Conservation (phyloP, 176 grass and related monocot species). For the Triticum monococcum region DNA sequence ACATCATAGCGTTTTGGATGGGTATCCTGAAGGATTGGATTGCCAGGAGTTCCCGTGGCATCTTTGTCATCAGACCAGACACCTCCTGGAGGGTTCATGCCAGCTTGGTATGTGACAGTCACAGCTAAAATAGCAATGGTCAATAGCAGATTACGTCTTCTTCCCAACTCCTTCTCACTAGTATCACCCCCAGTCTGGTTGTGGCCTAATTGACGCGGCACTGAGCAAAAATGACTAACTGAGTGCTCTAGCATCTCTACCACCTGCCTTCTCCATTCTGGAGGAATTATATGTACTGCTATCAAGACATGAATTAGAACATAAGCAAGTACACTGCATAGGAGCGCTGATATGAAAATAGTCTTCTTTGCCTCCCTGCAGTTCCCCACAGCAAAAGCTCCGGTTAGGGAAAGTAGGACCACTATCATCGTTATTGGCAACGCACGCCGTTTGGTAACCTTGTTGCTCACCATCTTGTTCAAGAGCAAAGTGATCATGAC, state of each 20-base stretch:
- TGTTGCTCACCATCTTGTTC: slow-evolving; percentile 15
- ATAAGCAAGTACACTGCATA: slow-evolving; percentile 22
- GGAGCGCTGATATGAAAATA: not conserved
- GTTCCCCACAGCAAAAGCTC: slow-evolving; percentile 29
- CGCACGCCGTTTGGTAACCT: slow-evolving; percentile 21
- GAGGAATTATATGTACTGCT: slow-evolving; percentile 30
- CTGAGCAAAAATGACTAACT: not conserved
- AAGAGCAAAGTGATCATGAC: slow-evolving; percentile 41
- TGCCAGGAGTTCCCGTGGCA: not conserved
- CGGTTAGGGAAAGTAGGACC: slow-evolving; percentile 39
- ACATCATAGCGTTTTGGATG: slow-evolving; percentile 20
- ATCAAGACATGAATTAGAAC: slow-evolving; percentile 34
- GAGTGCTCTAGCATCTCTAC: not conserved
- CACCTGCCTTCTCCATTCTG: not conserved
- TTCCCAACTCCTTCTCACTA: slow-evolving; percentile 27
- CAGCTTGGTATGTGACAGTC: slow-evolving; percentile 50
- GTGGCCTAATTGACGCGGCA: not conserved
- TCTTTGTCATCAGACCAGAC: slow-evolving; percentile 38
- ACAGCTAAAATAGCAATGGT: slow-evolving; percentile 33
- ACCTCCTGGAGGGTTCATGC: slow-evolving; percentile 46
- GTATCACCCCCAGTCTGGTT: not conserved
- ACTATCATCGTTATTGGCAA: slow-evolving; percentile 42
- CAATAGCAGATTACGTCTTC: slow-evolving; percentile 26
- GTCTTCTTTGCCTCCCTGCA: slow-evolving; percentile 12
- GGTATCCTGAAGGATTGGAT: slow-evolving; percentile 32